These are phyloP conservation scores for Kalanchoe fedtschenkoi DNA, from an alignment of 164 flowering plant species.

Conservation along the genomic window DNA sequence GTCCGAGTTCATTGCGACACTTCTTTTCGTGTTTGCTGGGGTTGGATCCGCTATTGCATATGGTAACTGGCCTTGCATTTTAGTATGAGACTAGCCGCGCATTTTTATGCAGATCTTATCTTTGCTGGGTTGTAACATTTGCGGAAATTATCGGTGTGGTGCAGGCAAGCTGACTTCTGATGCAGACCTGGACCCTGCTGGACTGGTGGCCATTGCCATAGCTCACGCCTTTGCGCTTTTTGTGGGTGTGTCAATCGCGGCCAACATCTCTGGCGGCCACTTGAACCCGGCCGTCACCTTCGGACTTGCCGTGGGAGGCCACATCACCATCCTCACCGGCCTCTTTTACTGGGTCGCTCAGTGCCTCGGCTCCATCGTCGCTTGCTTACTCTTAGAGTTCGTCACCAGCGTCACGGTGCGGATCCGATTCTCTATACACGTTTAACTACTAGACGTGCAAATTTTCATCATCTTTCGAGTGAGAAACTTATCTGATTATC, in stretches of 20 bases:
- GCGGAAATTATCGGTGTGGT: too few species aligned
- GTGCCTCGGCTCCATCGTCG: slow-evolving; percentile 14
- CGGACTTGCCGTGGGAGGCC: slow-evolving; percentile 18
- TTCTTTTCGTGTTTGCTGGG: slow-evolving; percentile 15
- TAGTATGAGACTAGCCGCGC: too few species aligned
- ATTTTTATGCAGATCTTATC: too few species aligned
- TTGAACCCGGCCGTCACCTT: slow-evolving; percentile 21
- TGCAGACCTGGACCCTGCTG: slow-evolving; percentile 12
- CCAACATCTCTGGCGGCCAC: slow-evolving; percentile 14
- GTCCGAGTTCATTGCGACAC: slow-evolving; percentile 18
- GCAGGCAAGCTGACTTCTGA: slow-evolving; percentile 13
- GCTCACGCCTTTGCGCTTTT: slow-evolving; percentile 17
- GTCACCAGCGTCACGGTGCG: slow-evolving; percentile 14
- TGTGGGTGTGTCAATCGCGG: slow-evolving; percentile 13
- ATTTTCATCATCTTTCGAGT: too few species aligned
- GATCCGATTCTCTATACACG: not conserved
- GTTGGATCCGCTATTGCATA: slow-evolving; percentile 16
- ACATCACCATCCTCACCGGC: slow-evolving; percentile 13
- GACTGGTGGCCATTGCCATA: slow-evolving; percentile 13
- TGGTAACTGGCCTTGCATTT: not conserved
- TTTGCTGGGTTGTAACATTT: too few species aligned
- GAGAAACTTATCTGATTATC: not conserved
- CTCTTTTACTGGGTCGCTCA: slow-evolving; percentile 16
- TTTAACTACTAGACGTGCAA: too few species aligned
- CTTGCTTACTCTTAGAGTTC: slow-evolving; percentile 13